These are phyloP conservation scores for Linnemannia hyalina DNA, from an alignment of 192 early-diverging fungal species.

Conservation along the genomic window DNA sequence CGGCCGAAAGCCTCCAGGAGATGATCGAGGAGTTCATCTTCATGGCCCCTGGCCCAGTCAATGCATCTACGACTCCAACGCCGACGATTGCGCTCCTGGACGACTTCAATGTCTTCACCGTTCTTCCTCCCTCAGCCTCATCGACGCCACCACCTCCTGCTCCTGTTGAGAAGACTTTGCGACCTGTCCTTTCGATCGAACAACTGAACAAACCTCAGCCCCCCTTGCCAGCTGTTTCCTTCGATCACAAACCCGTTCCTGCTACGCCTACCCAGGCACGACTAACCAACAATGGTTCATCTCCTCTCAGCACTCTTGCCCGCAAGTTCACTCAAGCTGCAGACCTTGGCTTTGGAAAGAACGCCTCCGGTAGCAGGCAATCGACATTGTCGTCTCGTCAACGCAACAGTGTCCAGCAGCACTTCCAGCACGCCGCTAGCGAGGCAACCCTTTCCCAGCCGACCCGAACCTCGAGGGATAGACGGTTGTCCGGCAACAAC, in stretches of 20 bases:
- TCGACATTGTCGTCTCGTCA: not conserved
- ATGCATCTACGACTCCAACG: not conserved
- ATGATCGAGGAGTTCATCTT: conserved; percentile 39
- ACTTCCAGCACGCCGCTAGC: conserved; percentile 18
- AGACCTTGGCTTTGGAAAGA: conserved; percentile 19
- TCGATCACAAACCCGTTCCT: conserved; percentile 5
- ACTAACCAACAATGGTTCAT: not conserved
- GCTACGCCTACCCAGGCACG: not conserved
- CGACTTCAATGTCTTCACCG: not conserved
- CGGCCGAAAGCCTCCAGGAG: conserved; percentile 1
- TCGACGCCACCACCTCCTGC: not conserved
- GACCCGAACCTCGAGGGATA: not conserved
- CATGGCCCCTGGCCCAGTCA: not conserved
- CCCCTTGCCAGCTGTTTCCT: conserved; percentile 16
- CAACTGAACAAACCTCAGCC: conserved; percentile 50
- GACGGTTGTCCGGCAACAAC: conserved; percentile 7
- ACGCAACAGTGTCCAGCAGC: conserved; percentile 19
- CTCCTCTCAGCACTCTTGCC: conserved; percentile 24
- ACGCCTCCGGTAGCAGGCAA: not conserved
- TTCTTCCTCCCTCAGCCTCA: not conserved
- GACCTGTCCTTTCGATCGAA: conserved; percentile 33
- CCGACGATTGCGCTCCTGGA: not conserved
- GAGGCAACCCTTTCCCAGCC: not conserved
- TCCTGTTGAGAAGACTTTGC: conserved; percentile 1
- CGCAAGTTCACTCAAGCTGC: conserved; percentile 16